Base-by-base conservation (phyloP, 441 rosid genomes). In the Arabidopsis lyrata region DNA sequence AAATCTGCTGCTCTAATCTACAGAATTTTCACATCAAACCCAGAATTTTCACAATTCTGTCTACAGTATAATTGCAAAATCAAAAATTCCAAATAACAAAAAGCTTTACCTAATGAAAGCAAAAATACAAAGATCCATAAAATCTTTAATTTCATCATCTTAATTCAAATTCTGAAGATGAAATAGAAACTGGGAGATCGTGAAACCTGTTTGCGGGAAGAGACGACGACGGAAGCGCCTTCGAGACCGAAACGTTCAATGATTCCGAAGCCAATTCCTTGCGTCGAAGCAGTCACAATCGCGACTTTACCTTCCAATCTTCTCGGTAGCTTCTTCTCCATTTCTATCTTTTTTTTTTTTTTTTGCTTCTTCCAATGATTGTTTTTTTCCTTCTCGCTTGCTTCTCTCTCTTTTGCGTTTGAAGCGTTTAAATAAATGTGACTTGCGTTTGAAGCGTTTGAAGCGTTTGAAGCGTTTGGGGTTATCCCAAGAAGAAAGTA, bases 151-250 rank as follows among this genome's bases (percentile, higher is more conserved):
- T 42, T 7, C 1, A 13, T 11, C 15, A 0, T 1, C 4, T 11
- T 7, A 2, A 10, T 10, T 48, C 63, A 44, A 49, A 18, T 12
- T 3, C 14, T 1, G 54, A 27, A 34, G n/a, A 13, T 35, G 10
- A 20, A 27, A 44, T 31, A 3, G 45, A 38, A 35, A 35, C 31
- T 18, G 16, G 8, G 29, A 22, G 44, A 20, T 44, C 1, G 0
- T 50, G 15, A 57, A 32, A 95, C 99, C 98, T 89, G 93, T 69
- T 84, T 92, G 81, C 99, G 92, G 54, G 99, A 95, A 72, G 99
- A 95, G 82, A 95, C 82, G 56, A 92, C 88, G 56, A 92, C 91
- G 59, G 89, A 86, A 75, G 98, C 98, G 31, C 99, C 99, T 87
- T 92, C 99, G 34, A 80, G 79, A 68, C 91, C 98, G 24, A 95